These are phyloP conservation scores for Pleurozium schreberi DNA, from an alignment of 225 moss, liverwort and hornwort genomes.

Conservation along the genomic window DNA sequence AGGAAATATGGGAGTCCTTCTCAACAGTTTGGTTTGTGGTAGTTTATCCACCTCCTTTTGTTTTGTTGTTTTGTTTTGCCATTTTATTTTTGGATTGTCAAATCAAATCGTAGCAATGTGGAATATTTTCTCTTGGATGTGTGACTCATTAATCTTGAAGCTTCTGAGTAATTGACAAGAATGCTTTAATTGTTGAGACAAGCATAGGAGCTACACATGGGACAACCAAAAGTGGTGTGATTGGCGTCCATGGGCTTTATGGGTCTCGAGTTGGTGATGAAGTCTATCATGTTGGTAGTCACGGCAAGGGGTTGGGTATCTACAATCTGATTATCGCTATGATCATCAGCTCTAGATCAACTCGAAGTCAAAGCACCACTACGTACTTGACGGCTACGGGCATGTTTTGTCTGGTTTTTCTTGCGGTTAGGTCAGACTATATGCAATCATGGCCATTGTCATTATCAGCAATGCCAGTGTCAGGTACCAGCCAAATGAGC, in stretches of 20 bases:
- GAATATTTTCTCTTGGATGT: not conserved
- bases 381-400: not conserved
- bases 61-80: not conserved
- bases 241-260: not conserved
- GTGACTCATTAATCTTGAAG: constrained; percentile 7
- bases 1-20: not conserved
- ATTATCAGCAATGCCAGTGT: too few species aligned
- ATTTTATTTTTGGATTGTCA: not conserved
- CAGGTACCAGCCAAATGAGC: not conserved
- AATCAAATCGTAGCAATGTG: not conserved
- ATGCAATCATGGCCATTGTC: too few species aligned
- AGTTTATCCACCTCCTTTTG: not conserved
- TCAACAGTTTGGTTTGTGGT: not conserved
- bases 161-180: not conserved
- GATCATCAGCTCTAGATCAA: not conserved
- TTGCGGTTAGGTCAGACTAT: not conserved
- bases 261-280: not conserved
- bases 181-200: too few species aligned
- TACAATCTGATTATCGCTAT: not conserved
- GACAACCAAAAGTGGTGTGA: too few species aligned
- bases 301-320: not conserved
- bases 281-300: not conserved
- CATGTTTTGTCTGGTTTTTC: not conserved
- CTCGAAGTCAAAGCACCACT: not conserved
- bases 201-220: too few species aligned